A percentile compares a stretch with the other conserved stretches of the same genome.
These are phyloP conservation scores for Erysimum pusillum DNA, from an alignment of 441 rosid species.

Conservation along the genomic window DNA sequence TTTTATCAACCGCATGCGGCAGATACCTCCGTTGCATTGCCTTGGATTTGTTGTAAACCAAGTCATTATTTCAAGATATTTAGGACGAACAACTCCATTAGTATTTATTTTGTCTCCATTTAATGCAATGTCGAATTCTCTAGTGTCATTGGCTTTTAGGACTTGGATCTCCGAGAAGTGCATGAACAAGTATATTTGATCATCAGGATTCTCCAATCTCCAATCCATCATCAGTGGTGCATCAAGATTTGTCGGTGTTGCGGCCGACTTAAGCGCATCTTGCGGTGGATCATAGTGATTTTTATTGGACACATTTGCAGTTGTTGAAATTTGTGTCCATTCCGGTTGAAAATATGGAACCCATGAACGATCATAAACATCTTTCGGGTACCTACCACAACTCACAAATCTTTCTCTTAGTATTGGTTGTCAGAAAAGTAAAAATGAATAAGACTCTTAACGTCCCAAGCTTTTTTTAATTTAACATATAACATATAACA, in stretches of 20 bases:
- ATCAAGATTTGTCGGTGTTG: conserved; percentile 7
- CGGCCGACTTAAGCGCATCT: conserved; percentile 43
- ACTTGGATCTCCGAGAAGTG: conserved; percentile 52
- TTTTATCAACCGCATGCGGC: conserved; percentile 39
- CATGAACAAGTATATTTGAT: conserved; percentile 32
- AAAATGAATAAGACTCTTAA: not conserved
- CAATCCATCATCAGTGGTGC: conserved; percentile 7
- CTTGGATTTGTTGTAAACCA: conserved; percentile 22
- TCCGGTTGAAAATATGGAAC: conserved; percentile 2
- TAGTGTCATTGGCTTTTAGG: conserved; percentile 35
- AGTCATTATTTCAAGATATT: conserved; percentile 26
- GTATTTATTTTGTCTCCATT: conserved; percentile 31
- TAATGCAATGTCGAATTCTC: conserved; percentile 32
- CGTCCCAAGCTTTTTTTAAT: not conserved
- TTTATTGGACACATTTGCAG: conserved; percentile 8
- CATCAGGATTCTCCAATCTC: conserved; percentile 20
- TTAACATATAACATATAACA: not conserved
- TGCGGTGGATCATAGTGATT: conserved; percentile 43
- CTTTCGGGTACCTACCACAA: conserved; percentile 47
- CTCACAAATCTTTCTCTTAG: not conserved
- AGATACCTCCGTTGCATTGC: conserved; percentile 27
- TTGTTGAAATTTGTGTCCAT: conserved; percentile 32
- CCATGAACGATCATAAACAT: conserved; percentile 56
- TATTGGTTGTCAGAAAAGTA: not conserved
- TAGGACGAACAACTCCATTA: conserved; percentile 16